Base-by-base conservation (phyloP, 345 rosid genomes). In the Hirschfeldia incana region DNA sequence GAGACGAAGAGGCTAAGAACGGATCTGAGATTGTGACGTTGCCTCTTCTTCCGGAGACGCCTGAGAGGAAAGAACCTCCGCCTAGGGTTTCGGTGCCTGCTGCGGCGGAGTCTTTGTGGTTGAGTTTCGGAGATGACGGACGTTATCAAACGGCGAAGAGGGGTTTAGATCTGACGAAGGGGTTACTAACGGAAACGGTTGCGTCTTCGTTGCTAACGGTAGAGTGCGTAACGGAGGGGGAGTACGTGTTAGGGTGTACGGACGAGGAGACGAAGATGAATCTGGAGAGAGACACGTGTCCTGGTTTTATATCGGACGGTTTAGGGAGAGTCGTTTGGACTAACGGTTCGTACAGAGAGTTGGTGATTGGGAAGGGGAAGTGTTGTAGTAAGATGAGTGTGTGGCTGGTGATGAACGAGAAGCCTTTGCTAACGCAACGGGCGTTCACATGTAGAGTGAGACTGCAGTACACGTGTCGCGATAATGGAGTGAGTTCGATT, bases 361-460 rank as follows among this genome's bases (percentile, higher is more conserved):
- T 51, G n/a, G 57, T 51, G 57, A 12, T n/a, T 51, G 57, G 57
- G 57, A 51, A 51, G 57, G 21, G n/a, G 21, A 51, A 4, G 57
- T 51, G 8, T 53, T 53, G 26, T 6, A 53, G 59, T 49, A n/a
- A 65, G 69, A 76, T 84, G 86, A 71, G 76, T 78, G 94, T 90
- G 51, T 85, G 90, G 89, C 11, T 91, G 81, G 88, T 68, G 83
- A 85, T 85, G 92, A 91, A 85, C 71, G 89, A 84, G 42, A 74
- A 57, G 37, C 69, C 73, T 76, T 16, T 66, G 58, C 61, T 75
- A 58, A 80, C 79, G 21, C 55, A 77, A 66, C 72, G 68, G 33
- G 88, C 91, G 46, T 91, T 88, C 78, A 87, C 92, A 1, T 93
- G 95, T 69, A 84, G 87, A 83, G 85, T 84, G 67, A 88, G 88